A percentile compares a stretch with the other conserved stretches of the same genome.
phyloP scores from a whole-genome alignment of 352 stramenopile genomes.

The Phytophthora capsici region DNA sequence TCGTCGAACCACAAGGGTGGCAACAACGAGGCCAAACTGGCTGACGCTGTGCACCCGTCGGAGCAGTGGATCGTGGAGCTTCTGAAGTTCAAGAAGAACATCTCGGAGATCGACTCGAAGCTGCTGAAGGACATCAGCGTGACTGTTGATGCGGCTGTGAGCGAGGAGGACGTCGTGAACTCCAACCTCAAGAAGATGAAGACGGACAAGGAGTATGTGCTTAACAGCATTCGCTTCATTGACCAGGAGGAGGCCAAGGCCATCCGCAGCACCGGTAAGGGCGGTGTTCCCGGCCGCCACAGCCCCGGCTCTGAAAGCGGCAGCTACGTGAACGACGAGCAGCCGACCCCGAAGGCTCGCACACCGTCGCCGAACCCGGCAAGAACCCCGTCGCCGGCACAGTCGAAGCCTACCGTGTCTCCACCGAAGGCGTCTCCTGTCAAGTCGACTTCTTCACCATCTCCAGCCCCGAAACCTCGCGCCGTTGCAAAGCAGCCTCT shows the following conservation, averaged over 20 bases:
- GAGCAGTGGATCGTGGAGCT: slow-evolving; percentile 91
- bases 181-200: slow-evolving; percentile 86
- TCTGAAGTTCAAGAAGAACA: slow-evolving; percentile 88
- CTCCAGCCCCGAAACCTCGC: slow-evolving; percentile 33
- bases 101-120: slow-evolving; percentile 77
- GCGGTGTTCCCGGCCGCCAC: slow-evolving; percentile 46
- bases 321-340: slow-evolving; percentile 52
- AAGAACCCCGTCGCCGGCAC: slow-evolving; percentile 29
- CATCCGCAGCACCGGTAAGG: slow-evolving; percentile 83
- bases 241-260: slow-evolving; percentile 90
- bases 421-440: slow-evolving; percentile 18
- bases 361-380: slow-evolving; percentile 29
- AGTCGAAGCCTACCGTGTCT: slow-evolving; percentile 19
- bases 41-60: slow-evolving; percentile 75
- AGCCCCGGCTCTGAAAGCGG: slow-evolving; percentile 63
- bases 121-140: slow-evolving; percentile 70
- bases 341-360: slow-evolving; percentile 27
- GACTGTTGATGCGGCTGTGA: slow-evolving; percentile 55
- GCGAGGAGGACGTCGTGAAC: slow-evolving; percentile 74
- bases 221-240: slow-evolving; percentile 91
- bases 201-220: slow-evolving; percentile 88
- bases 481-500: slow-evolving; percentile 28
- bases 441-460: slow-evolving; percentile 30
- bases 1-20: slow-evolving; percentile 44
- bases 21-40: slow-evolving; percentile 55